Base-by-base conservation (phyloP, 2,329 filamentous ascomycete species). In the Arthrobotrys sphaeroides region DNA sequence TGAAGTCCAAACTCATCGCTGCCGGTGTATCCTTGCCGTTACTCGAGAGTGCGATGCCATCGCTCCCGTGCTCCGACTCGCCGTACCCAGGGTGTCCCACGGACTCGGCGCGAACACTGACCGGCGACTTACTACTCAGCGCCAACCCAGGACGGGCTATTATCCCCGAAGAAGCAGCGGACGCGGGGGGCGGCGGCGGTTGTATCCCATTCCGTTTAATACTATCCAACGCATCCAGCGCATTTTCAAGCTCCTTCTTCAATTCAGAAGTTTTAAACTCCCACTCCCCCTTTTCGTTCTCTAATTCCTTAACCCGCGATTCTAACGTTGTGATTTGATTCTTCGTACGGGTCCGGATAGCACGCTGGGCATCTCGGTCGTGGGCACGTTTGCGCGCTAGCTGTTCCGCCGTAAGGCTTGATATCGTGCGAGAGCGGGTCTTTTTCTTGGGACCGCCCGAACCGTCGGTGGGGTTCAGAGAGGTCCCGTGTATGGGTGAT, bases 371-470 rank as follows among this genome's bases (percentile, higher is more conserved):
- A 82, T 96, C 92, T 70, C 92, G 89, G 81, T 96, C 92, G 87
- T 97, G 97, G 80, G 92, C 92, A 78, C 94, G 87, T 85, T 97
- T 97, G 82, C 93, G 91, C 28, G 91, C 92, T 73, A 97, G 87
- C 83, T 97, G 94, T 77, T 94, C 91, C 4, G 93, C 91, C 9
- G 92, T 96, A 81, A 97, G 86, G 80, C 91, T 94, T 77, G 93
- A 92, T 67, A 96, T 93, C 77, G 91, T 93, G 78, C 93, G 88
- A 73, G 90, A 84, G 16, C 72, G 64, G 40, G 72, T 65, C 64
- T 75, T 75, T 49, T 75, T 75, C 72, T 75, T 75, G 16, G 57
- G 57, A 13, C 33, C 49, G 9, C 84, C 83, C 78, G 83, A 84
- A 68, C 33, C 22, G 40, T 53, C 70, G 20, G 42, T 2, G 5